phyloP scores from a whole-genome alignment of 768 basidiomycete species.

The Piloderma croceum region DNA sequence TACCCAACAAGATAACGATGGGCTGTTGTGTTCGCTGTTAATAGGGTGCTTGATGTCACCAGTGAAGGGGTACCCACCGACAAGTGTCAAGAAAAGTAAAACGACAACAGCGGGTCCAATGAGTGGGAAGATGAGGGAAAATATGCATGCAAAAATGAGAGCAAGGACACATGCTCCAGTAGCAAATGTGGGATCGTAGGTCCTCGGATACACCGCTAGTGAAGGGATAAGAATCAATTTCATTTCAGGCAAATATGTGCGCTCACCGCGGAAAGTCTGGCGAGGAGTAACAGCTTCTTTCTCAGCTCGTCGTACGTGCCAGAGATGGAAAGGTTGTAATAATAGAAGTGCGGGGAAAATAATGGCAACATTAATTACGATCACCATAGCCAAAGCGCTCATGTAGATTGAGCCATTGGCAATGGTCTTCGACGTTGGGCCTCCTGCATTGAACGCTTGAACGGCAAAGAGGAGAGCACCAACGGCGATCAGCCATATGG shows the following conservation, averaged over 20 bases:
- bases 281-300: constrained; percentile 65
- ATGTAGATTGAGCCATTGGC: constrained; percentile 72
- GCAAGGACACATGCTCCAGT: constrained; percentile 62
- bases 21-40: constrained; percentile 36
- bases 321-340: constrained; percentile 64
- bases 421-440: constrained; percentile 38
- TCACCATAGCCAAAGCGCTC: constrained; percentile 49
- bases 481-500: constrained; percentile 59
- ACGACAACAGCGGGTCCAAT: constrained; percentile 66
- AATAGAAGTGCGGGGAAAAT: constrained; percentile 66
- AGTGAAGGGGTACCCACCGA: constrained; percentile 41
- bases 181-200: constrained; percentile 65
- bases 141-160: constrained; percentile 66
- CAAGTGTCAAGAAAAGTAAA: constrained; percentile 57
- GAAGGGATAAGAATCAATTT: constrained; percentile 6
- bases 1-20: constrained; percentile 77
- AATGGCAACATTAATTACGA: constrained; percentile 61
- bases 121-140: constrained; percentile 71
- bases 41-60: background rate
- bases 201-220: constrained; percentile 64
- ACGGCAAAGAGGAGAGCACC: constrained; percentile 68
- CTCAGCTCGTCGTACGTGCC: constrained; percentile 50
- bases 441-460: constrained; percentile 44
- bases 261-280: constrained; percentile 70
- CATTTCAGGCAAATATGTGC: background rate